Evolutionary conservation across 371 early-diverging fungal species (phyloP), one percentile per base, ranked within the genome.

Genomic region (Mortierella sp.): DNA sequence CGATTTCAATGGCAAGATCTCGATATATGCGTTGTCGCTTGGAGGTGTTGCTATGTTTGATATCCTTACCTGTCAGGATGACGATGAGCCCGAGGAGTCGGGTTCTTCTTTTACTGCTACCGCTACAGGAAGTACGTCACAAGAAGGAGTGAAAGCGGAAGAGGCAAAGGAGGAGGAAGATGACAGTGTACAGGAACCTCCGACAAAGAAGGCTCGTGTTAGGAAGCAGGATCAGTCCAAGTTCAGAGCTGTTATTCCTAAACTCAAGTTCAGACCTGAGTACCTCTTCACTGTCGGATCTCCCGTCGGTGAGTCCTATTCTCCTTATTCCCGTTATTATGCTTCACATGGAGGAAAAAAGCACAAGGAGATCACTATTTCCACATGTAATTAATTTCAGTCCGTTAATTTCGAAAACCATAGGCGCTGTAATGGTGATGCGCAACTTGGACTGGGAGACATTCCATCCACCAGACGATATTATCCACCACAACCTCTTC

Each of bases 41-140:
- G 95, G 95, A 48, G 94, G 94, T 11, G 88, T 94, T 26, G 92
- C 93, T 79, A 88, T 89, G 73, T 95, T 91, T 75, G 94, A 94
- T 77, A 88, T 95, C 74, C 58, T 86, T 31, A 84, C 89, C 45
- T 93, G 90, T 26, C 75, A 78, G 47, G 91, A 89, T 57, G 89
- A 90, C 78, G 79, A 82, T 38, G 79, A 79, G 14, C 87, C 88
- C 10, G 88, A 89, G 80, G 76, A 81, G 19, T 24, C 68, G 10
- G 38, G 38, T 11, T 19, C 68, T 38, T 16, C 24, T 38, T 13
- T 26, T 10, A 28, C 28, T 58, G 11, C 63, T 63, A 6, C 63
- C 19, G 19, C 63, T 31, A 34, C 63, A 19, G 31, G 80, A 21
- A 60, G 73, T 47, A 45, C 70, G 14, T 68, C 58, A 38, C 47